Evolutionary conservation across 2,329 filamentous ascomycete genomes (phyloP), one percentile per base, ranked within the genome.

Genomic region (Chaetomiaceae sp.): DNA sequence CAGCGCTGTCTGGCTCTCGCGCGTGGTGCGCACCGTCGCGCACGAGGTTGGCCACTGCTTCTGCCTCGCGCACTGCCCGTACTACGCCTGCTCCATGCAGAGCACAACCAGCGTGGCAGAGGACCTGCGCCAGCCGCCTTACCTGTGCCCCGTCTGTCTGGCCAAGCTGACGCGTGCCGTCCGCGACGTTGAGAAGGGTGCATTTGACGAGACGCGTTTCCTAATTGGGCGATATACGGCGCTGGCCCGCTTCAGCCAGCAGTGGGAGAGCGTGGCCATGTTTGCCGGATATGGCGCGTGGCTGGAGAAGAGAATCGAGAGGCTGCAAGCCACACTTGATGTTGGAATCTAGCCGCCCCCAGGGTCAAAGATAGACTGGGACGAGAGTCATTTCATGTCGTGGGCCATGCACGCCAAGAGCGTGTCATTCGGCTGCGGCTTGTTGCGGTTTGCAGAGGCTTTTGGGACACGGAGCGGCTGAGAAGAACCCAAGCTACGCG

Each of bases 1-100:
- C 1, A 56, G 61, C 0, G 69, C 63, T 0, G 57, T 82, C 2
- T 86, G 81, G 79, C 70, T 85, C 12, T 71, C 70, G 9, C 69
- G 75, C 10, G 60, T 78, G 2, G 78, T 69, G 42, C 74, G 73
- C 40, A 84, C 82, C 0, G 75, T 74, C 1, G 71, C 72, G 2
- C 83, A 86, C 57, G 83, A 87, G 56, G 62, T 86, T 0, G 78
- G 80, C 0, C 83, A 86, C 59, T 86, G 81, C 56, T 73, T 87
- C 30, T 79, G 76, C 0, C 68, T 87, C 12, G 81, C 63, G 7
- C 83, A 87, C 58, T 87, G 83, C 57, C 65, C 75, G 0, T 84
- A 79, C 55, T 83, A 79, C 53, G 78, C 80, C 0, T 85, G 80
- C 53, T 68, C 72, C 2, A 82, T 84, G 79, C 80, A 84, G 58